Evolutionary conservation across 2,329 filamentous ascomycete genomes (phyloP).

Genomic region (Amesomyces nigricolor): DNA sequence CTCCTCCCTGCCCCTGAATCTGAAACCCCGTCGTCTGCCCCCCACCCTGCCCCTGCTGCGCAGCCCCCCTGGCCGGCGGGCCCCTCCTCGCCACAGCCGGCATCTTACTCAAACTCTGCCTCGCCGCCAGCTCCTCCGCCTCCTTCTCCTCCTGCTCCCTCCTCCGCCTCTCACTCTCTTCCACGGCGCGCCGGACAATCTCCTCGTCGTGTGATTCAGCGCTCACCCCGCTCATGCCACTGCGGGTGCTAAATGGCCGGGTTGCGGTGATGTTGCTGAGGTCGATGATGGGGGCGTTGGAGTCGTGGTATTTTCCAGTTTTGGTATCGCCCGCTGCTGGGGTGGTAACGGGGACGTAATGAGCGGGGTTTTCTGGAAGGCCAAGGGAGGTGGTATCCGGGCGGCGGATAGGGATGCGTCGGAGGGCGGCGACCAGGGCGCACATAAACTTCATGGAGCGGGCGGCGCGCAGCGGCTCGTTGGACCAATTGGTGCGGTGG

Average conservation of each 20-base stretch:
- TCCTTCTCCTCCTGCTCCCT: slow-evolving; percentile 10
- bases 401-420: slow-evolving; percentile 41
- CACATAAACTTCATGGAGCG: slow-evolving; percentile 71
- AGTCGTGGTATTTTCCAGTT: too few relatives aligned
- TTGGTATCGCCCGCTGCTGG: too few relatives aligned
- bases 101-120: slow-evolving; percentile 12
- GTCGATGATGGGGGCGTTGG: too few relatives aligned
- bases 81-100: slow-evolving; percentile 12
- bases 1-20: neutral
- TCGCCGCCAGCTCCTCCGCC: slow-evolving; percentile 17
- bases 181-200: slow-evolving; percentile 8
- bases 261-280: too few relatives aligned
- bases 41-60: neutral
- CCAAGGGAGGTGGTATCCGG: slow-evolving; percentile 16
- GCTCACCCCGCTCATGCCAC: neutral
- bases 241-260: too few relatives aligned
- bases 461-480: slow-evolving; percentile 63
- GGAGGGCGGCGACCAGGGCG: slow-evolving; percentile 54
- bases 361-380: slow-evolving; percentile 9
- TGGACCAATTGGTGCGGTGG: slow-evolving; percentile 71
- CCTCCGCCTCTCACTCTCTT: slow-evolving; percentile 7
- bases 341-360: slow-evolving; percentile 16
- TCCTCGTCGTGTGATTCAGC: slow-evolving; percentile 6
- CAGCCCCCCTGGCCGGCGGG: slow-evolving; percentile 4
- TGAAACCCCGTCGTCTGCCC: slow-evolving; percentile 15